Conservation (phyloP, 148 eudicot genomes). For the Amaranthus palmeri region DNA sequence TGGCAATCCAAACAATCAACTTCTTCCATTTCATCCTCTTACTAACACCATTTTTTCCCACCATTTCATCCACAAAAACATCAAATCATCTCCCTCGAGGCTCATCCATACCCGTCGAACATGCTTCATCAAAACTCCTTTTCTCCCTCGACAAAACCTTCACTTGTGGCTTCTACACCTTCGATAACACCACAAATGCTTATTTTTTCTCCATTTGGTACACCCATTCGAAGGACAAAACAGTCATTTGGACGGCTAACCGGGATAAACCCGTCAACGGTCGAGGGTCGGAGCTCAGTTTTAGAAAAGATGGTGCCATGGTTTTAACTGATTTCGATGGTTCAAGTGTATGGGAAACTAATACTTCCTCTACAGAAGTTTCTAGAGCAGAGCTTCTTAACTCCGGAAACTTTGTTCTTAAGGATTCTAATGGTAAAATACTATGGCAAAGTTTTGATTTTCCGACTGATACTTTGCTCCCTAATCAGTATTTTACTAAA, state of each 20-base stretch:
- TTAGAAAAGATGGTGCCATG: slow-evolving; percentile 32
- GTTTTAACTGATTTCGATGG: slow-evolving; percentile 32
- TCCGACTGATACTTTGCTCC: slow-evolving; percentile 46
- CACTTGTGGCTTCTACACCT: slow-evolving; percentile 42
- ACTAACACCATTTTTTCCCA: no score
- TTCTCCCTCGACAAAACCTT: slow-evolving; percentile 32
- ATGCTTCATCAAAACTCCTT: slow-evolving; percentile 18
- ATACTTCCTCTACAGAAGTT: slow-evolving; percentile 17
- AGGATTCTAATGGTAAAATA: background rate
- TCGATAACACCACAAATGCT: slow-evolving; percentile 21
- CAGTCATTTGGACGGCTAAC: slow-evolving; percentile 55
- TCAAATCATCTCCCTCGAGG: slow-evolving; percentile 17
- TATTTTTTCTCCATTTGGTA: slow-evolving; percentile 41
- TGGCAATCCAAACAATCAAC: no score
- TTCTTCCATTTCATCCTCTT: no score
- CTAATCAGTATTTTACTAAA: slow-evolving; percentile 32
- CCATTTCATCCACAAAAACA: background rate
- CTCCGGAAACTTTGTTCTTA: slow-evolving; percentile 28
- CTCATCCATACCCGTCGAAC: slow-evolving; percentile 30
- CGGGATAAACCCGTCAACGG: slow-evolving; percentile 43
- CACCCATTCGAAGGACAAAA: slow-evolving; percentile 17
- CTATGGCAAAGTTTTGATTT: slow-evolving; percentile 38
- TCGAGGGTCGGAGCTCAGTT: slow-evolving; percentile 28
- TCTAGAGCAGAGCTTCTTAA: slow-evolving; percentile 18
- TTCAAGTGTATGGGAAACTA: slow-evolving; percentile 29